These are phyloP conservation scores for Mycena belliarum DNA, from an alignment of 768 basidiomycete genomes.

Conservation along the genomic window DNA sequence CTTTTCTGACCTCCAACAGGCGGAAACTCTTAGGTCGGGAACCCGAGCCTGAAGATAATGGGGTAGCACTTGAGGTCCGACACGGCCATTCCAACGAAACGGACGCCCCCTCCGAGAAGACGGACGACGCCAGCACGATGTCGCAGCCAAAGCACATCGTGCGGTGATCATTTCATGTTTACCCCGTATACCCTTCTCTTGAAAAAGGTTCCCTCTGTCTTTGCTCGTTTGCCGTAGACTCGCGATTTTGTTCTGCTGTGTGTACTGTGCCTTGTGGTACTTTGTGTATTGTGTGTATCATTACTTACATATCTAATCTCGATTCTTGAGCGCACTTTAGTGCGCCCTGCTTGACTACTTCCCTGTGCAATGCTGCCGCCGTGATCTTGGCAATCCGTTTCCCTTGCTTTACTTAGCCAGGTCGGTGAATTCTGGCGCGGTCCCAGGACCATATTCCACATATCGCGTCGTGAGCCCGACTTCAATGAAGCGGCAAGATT, in stretches of 20 bases:
- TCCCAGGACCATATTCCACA: no score
- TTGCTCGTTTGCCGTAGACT: no score
- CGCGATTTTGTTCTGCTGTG: no score
- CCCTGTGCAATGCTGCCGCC: no score
- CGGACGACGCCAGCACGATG: conserved; percentile 17
- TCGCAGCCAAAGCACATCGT: conserved; percentile 7
- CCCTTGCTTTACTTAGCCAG: no score
- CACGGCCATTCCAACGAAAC: conserved; percentile 5
- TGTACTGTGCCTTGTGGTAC: background rate
- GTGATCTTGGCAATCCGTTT: no score
- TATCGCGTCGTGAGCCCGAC: no score
- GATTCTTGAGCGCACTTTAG: background rate
- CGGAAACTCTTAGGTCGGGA: conserved; percentile 6
- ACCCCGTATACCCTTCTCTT: background rate
- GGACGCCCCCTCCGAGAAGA: conserved; percentile 21
- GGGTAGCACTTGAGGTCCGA: conserved; percentile 15
- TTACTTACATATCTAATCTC: background rate
- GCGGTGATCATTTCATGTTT: conserved; percentile 1
- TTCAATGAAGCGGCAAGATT: no score
- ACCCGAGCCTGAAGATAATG: background rate
- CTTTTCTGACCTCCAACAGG: background rate
- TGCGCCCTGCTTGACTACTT: no score
- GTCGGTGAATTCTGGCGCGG: no score
- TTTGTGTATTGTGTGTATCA: background rate
- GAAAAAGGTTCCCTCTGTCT: background rate